These are phyloP conservation scores for Afroboletus lepidellus DNA, from an alignment of 1,284 basidiomycete species.

Conservation along the genomic window DNA sequence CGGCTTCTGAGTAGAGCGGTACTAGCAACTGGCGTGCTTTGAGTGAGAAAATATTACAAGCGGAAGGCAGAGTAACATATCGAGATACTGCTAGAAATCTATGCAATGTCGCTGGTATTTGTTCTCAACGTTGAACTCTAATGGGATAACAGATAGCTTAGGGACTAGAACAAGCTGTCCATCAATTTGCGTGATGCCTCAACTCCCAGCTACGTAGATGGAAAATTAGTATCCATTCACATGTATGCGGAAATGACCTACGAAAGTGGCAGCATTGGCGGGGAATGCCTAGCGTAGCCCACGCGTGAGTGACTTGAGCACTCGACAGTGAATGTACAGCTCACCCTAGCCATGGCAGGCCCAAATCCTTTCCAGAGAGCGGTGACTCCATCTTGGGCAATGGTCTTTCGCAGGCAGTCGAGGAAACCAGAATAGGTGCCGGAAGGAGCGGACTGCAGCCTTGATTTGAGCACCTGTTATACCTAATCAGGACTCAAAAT, in stretches of 20 bases:
- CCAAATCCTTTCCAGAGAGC: conserved; percentile 98
- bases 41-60: conserved; percentile 12
- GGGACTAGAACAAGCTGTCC: conserved; percentile 58
- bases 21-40: not conserved
- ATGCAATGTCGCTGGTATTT: conserved; percentile 7
- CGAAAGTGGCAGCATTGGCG: conserved; percentile 94
- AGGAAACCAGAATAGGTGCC: conserved; percentile 94
- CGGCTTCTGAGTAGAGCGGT: not conserved
- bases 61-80: conserved; percentile 11
- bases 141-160: not conserved
- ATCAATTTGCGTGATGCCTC: conserved; percentile 75
- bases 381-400: conserved; percentile 85
- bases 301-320: conserved; percentile 7
- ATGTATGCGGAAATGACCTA: conserved; percentile 44
- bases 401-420: conserved; percentile 91
- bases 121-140: conserved; percentile 6
- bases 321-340: conserved; percentile 24
- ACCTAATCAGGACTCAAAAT: conserved; percentile 14
- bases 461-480: conserved; percentile 87
- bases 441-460: conserved; percentile 94
- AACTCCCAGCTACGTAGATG: conserved; percentile 64
- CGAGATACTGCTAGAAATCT: conserved; percentile 11
- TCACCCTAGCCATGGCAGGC: conserved; percentile 91
- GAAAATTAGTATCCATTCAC: conserved; percentile 4
- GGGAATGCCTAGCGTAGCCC: conserved; percentile 71